Base-by-base conservation (phyloP, 352 stramenopile genomes). In the Peronospora belbahrii region DNA sequence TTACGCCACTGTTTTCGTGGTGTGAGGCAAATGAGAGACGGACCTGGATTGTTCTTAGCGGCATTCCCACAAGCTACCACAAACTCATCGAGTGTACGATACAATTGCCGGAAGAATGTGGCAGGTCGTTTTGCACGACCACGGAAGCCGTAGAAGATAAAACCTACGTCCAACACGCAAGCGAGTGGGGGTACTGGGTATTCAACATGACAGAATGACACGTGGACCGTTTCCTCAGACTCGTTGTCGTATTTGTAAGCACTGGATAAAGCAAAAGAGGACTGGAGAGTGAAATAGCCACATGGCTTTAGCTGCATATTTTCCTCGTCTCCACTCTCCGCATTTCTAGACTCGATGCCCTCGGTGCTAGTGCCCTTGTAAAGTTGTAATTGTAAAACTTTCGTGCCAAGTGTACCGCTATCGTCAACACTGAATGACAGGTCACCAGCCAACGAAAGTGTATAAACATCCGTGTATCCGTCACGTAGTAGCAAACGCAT, bases 1-100 rank as follows among this genome's bases (percentile, higher is more conserved):
- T 79, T 80, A 30, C 72, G 67, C 75, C 75, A 87, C 24, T 79
- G 71, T 44, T 83, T 87, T 17, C 72, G 59, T 14, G 66, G 65
- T 2, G 72, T 76, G 2, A 87, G 18, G 14, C 56, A 81, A 31
- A 83, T 44, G 6, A 85, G 23, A 15, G 35, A 52, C 9, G 45
- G 18, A 34, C 6, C 49, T 14, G 19, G 18, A 14, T 4, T 50
- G 30, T 9, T 43, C 27, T 10, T 24, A 15, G 17, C n/a, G 25
- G 2, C 17, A 30, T 9, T 40, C 1, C 19, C 46, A 41, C 24
- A 54, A 39, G 42, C 42, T 17, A 47, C 30, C 6, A 71, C 51
- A 11, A 84, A 13, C 2, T 59, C 49, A 20, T 76, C 44, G 18
- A 81, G 40, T 11, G 70, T 56, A 7, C 42, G 41, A 19, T 43